phyloP scores from a whole-genome alignment of 2,329 filamentous ascomycete species.

The Tympanopsis confertula region DNA sequence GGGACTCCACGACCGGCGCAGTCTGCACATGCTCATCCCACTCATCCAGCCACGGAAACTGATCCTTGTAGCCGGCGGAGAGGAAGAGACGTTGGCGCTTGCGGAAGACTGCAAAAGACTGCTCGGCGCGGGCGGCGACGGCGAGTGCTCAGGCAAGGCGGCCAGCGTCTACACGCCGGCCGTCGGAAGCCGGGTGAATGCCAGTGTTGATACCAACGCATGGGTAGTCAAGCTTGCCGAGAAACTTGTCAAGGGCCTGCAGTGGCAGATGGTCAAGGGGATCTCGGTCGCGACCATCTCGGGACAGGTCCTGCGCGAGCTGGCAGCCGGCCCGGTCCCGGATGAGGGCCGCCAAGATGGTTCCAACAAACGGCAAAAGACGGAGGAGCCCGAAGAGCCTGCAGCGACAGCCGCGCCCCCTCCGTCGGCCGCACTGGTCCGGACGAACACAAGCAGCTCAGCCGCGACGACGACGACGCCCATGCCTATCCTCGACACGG shows the following conservation, averaged over 20 bases:
- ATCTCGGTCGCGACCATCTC: conserved; percentile 88
- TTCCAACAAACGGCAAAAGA: conserved; percentile 37
- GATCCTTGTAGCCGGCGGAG: conserved; percentile 75
- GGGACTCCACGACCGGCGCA: conserved; percentile 85
- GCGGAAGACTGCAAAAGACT: conserved; percentile 71
- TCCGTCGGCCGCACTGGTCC: conserved; percentile 8
- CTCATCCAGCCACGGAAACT: conserved; percentile 89
- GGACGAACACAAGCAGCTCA: conserved; percentile 4
- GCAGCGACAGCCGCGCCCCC: conserved; percentile 3
- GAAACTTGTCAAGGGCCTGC: conserved; percentile 70
- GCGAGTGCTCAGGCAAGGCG: conserved; percentile 29
- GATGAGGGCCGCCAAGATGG: conserved; percentile 26
- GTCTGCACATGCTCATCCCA: conserved; percentile 86
- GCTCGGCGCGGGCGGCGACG: conserved; percentile 30
- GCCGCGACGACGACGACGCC: too few relatives aligned
- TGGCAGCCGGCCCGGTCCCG: conserved; percentile 27
- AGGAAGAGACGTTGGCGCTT: conserved; percentile 66
- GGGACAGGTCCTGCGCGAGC: conserved; percentile 42
- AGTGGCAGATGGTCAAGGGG: conserved; percentile 88
- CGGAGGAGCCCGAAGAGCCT: conserved; percentile 24
- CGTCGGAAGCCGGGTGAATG: conserved; percentile 64
- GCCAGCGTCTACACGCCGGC: conserved; percentile 73
- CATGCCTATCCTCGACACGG: neutral
- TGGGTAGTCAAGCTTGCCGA: conserved; percentile 91
- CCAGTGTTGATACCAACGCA: conserved; percentile 92